Conservation (phyloP, 805 yeast genomes). For the Saturnispora sekii region DNA sequence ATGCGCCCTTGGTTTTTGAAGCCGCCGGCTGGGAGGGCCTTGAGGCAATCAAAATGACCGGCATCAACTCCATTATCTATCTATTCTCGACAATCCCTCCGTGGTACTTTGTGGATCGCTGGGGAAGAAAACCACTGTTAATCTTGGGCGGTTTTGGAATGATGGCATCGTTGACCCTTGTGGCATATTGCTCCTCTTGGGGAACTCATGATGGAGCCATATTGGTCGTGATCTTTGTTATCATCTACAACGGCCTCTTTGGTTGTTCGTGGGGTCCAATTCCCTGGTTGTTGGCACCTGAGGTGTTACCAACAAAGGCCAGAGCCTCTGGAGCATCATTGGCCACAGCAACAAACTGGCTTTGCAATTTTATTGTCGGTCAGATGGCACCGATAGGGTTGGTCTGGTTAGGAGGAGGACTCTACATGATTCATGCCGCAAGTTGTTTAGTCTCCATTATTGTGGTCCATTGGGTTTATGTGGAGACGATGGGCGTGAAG, state of each 20-base stretch:
- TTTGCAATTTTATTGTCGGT: constrained; percentile 85
- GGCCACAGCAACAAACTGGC: constrained; percentile 90
- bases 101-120: constrained; percentile 79
- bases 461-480: constrained; percentile 64
- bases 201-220: constrained; percentile 4
- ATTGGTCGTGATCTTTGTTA: constrained; percentile 61
- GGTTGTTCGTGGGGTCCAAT: constrained; percentile 94
- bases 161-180: constrained; percentile 59
- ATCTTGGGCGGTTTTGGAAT: constrained; percentile 70
- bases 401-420: constrained; percentile 65
- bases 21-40: constrained; percentile 93
- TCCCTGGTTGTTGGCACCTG: constrained; percentile 77
- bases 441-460: constrained; percentile 68
- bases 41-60: constrained; percentile 84
- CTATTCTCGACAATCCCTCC: constrained; percentile 66
- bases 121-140: constrained; percentile 88
- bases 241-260: constrained; percentile 73
- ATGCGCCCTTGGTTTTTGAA: constrained; percentile 90
- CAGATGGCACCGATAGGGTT: constrained; percentile 83
- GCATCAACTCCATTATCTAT: constrained; percentile 57
- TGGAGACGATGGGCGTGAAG: constrained; percentile 84
- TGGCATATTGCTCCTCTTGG: constrained; percentile 45
- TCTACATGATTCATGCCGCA: constrained; percentile 73
- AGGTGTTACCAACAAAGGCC: constrained; percentile 73
- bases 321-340: constrained; percentile 86